Base-by-base conservation (phyloP, 2,329 filamentous ascomycete species). In the Colletotrichum gigasporum region DNA sequence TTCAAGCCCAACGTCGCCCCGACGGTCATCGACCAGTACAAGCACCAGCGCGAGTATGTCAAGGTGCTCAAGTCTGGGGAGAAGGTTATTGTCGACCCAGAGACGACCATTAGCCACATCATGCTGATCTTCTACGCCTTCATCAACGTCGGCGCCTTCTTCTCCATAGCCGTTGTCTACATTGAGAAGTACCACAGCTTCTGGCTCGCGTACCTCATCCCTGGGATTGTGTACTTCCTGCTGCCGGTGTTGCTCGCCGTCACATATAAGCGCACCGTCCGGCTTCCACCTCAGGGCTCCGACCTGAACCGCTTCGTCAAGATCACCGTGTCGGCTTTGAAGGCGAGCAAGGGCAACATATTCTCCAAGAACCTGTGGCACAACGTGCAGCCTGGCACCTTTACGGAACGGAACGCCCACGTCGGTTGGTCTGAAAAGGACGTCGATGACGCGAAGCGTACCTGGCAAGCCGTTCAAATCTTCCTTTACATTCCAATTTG, bases 1-100 rank as follows among this genome's bases (percentile, higher is more conserved):
- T 92, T 93, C 82, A 94, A 94, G 79, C 79, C 89, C 37, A 93
- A 92, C 67, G 88, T 94, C 35, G 87, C 88, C 0, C 88, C 89
- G 0, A 78, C 91, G 16, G 83, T 92, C 26, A 86, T 90, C 10
- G 90, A 92, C 68, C 89, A 92, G 71, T 85, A 90, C 71, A 82
- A 79, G 3, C 63, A 65, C 37, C 57, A 65, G 6, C 35, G 35
- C 5, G 44, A 62, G 30, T 63, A 65, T 14, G 82, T 83, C 20
- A 86, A 85, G 4, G 84, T 83, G 28, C 82, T 84, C 9, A 71
- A 72, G 41, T 84, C 77, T 3, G 90, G 90, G 16, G 87, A 91
- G 72, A 83, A 86, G 18, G 87, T 91, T 28, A 90, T 92, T 50
- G 82, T 90, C n/a, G 89, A 91, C 67, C 89, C 89, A 0, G 86